phyloP scores from a whole-genome alignment of 768 basidiomycete species.

The Daedaleopsis sinensis region DNA sequence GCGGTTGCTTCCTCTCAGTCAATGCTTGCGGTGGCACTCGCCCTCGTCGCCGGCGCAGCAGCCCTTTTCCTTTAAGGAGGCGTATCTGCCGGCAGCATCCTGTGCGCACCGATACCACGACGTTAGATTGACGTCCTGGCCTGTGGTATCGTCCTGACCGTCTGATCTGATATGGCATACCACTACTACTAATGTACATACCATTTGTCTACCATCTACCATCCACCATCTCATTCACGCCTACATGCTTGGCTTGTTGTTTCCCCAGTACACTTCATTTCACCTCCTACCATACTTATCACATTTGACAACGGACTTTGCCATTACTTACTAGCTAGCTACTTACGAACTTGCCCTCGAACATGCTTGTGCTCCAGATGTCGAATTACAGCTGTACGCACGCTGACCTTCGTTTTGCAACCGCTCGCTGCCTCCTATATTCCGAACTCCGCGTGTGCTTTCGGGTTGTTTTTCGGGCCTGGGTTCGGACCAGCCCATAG shows the following conservation, averaged over 20 bases:
- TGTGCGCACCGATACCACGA: background rate
- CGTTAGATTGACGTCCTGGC: background rate
- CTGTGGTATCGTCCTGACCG: background rate
- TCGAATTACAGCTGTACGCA: too few species aligned
- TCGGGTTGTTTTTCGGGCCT: too few species aligned
- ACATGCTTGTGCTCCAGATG: too few species aligned
- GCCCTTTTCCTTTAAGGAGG: slow-evolving; percentile 11
- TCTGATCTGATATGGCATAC: background rate
- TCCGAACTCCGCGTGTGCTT: too few species aligned
- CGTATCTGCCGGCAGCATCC: background rate
- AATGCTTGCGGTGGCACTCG: slow-evolving; percentile 8
- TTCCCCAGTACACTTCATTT: background rate
- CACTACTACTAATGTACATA: background rate
- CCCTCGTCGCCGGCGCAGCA: slow-evolving; percentile 10
- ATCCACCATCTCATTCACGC: background rate
- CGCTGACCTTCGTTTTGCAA: too few species aligned
- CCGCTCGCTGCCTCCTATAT: too few species aligned
- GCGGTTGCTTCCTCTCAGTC: slow-evolving; percentile 5
- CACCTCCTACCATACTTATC: background rate
- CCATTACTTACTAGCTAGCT: background rate
- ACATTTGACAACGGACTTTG: background rate
- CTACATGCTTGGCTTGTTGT: background rate
- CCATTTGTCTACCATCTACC: background rate
- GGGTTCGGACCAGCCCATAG: too few species aligned
- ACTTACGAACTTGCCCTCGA: too few species aligned